Percentiles rank a stretch among this genome's conserved stretches.
Evolutionary conservation across 1,139 yeast genomes (phyloP).

Genomic region (Saccharomyces hybrid): DNA sequence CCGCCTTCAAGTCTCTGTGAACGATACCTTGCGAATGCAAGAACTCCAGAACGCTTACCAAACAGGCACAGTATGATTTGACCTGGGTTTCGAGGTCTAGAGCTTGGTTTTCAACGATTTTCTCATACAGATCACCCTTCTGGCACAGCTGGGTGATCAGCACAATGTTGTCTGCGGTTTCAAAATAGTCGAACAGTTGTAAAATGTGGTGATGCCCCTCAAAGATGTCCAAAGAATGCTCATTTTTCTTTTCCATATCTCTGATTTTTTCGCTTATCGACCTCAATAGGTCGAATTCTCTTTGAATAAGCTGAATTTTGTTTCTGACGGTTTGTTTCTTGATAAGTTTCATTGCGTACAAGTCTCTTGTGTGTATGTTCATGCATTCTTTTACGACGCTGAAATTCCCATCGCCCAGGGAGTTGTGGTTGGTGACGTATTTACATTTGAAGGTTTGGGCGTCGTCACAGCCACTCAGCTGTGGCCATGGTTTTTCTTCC

Average conservation of each 20-base stretch:
- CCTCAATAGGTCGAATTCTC: constrained; percentile 28
- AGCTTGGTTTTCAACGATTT: constrained; percentile 42
- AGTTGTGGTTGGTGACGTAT: constrained; percentile 21
- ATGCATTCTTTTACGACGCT: constrained; percentile 32
- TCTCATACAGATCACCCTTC: constrained; percentile 63
- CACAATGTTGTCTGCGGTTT: constrained; percentile 52
- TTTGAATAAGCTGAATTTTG: constrained; percentile 28
- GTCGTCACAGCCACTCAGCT: constrained; percentile 3
- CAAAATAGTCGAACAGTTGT: constrained; percentile 62
- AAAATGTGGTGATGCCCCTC: constrained; percentile 52
- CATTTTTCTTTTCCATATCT: constrained; percentile 14
- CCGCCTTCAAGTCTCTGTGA: constrained; percentile 87
- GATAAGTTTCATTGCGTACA: constrained; percentile 31
- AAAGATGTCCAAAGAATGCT: constrained; percentile 16
- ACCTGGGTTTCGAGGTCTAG: constrained; percentile 44
- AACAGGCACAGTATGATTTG: constrained; percentile 38
- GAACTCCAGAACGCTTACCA: constrained; percentile 53
- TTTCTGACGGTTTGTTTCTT: constrained; percentile 24
- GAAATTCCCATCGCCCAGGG: constrained; percentile 32
- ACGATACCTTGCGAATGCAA: constrained; percentile 67
- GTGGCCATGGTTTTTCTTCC: constrained; percentile 8
- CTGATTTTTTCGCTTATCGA: constrained; percentile 22
- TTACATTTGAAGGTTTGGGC: constrained; percentile 20
- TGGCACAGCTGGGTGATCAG: constrained; percentile 60
- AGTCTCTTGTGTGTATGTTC: constrained; percentile 24